Evolutionary conservation across 1,139 yeast species (phyloP).

Genomic region (Yamadazyma blattariae): DNA sequence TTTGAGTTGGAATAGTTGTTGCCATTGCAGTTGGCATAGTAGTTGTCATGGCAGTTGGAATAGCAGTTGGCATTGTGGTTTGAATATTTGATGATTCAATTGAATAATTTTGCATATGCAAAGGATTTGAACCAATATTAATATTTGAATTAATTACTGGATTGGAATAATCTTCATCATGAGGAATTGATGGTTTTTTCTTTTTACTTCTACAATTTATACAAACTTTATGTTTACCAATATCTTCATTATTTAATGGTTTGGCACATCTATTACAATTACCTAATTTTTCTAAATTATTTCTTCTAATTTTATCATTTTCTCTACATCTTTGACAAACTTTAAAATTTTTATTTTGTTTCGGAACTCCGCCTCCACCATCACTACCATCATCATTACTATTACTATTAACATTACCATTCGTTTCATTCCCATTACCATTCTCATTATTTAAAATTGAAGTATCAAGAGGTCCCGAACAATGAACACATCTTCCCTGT

Average conservation of each 20-base stretch:
- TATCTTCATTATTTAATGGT: slow-evolving; percentile 40
- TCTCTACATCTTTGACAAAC: slow-evolving; percentile 64
- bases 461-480: slow-evolving; percentile 58
- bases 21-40: not conserved
- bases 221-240: slow-evolving; percentile 57
- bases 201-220: slow-evolving; percentile 50
- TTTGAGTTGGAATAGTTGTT: not conserved
- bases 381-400: slow-evolving; percentile 8
- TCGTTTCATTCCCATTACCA: slow-evolving; percentile 10
- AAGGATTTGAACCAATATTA: not conserved
- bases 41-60: not conserved
- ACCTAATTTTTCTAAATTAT: slow-evolving; percentile 54
- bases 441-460: slow-evolving; percentile 30
- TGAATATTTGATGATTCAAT: not conserved
- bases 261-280: slow-evolving; percentile 62
- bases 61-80: not conserved
- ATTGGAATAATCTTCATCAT: not conserved
- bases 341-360: slow-evolving; percentile 37
- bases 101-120: not conserved
- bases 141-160: not conserved
- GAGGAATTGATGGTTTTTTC: slow-evolving; percentile 26
- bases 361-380: slow-evolving; percentile 3
- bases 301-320: slow-evolving; percentile 56
- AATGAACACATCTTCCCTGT: slow-evolving; percentile 65
- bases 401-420: slow-evolving; percentile 3